Percentiles rank a stretch among this genome's conserved stretches.
Conservation (phyloP, 371 early-diverging fungal species). For the Actinomortierella wolfii region DNA sequence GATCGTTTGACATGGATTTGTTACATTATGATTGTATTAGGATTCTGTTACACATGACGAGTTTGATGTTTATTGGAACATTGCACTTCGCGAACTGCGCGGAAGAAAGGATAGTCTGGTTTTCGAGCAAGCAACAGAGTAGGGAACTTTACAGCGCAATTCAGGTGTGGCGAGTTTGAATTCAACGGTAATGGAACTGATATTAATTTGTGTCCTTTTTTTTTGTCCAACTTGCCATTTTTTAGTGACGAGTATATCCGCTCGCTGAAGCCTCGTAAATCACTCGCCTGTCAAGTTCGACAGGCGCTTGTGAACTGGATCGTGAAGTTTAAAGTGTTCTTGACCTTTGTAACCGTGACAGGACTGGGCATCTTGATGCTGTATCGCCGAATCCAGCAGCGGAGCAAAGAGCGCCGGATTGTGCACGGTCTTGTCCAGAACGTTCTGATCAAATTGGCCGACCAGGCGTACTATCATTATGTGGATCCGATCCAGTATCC, state of each 20-base stretch:
- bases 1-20: conserved; percentile 4
- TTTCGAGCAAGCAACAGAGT: conserved; percentile 23
- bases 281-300: conserved; percentile 30
- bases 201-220: too few species aligned
- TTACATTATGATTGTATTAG: conserved; percentile 3
- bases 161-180: background rate
- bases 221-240: background rate
- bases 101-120: conserved; percentile 23
- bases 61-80: conserved; percentile 28
- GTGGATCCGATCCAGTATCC: conserved; percentile 35
- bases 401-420: conserved; percentile 21
- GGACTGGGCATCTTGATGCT: conserved; percentile 7
- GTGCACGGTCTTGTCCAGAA: conserved; percentile 38
- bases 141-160: background rate
- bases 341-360: conserved; percentile 5
- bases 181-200: background rate
- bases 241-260: conserved; percentile 26
- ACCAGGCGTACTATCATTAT: conserved; percentile 38
- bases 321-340: conserved; percentile 19
- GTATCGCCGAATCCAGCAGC: conserved; percentile 9
- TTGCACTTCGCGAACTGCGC: conserved; percentile 24
- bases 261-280: conserved; percentile 27
- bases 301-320: conserved; percentile 35
- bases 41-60: conserved; percentile 26
- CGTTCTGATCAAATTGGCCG: conserved; percentile 26